Conservation (phyloP, 1,284 basidiomycete genomes). For the Melampsora abietis-canadensis region DNA sequence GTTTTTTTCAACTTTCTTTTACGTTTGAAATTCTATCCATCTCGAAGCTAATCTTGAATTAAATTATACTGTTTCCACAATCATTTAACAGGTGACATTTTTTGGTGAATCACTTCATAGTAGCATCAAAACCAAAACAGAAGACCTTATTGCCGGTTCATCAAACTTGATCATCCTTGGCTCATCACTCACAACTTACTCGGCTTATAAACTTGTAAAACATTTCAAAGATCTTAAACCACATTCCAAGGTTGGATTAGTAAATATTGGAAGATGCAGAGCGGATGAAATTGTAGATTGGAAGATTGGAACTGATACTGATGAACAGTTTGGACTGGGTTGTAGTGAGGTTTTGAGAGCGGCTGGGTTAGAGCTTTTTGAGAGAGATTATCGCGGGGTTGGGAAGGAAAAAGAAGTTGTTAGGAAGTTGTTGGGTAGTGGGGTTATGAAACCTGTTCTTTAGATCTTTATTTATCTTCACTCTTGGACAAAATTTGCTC, state of each 20-base stretch:
- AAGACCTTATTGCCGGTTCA: constrained; percentile 46
- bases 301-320: constrained; percentile 40
- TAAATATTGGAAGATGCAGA: constrained; percentile 52
- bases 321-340: constrained; percentile 49
- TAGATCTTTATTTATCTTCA: too few relatives aligned
- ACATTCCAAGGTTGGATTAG: constrained; percentile 44
- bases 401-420: too few relatives aligned
- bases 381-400: too few relatives aligned
- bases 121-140: constrained; percentile 46
- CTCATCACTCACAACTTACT: constrained; percentile 52
- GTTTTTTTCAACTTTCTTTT: not conserved
- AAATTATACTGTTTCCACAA: not conserved
- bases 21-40: not conserved
- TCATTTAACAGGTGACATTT: constrained; percentile 48
- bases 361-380: constrained; percentile 15
- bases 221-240: constrained; percentile 48
- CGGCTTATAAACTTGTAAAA: constrained; percentile 51
- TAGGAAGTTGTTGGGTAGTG: too few relatives aligned
- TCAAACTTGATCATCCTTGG: constrained; percentile 50
- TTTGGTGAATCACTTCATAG: constrained; percentile 53
- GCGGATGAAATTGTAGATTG: constrained; percentile 48
- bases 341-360: constrained; percentile 49
- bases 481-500: too few relatives aligned
- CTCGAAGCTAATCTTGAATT: not conserved
- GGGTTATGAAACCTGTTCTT: too few relatives aligned